Base-by-base conservation (phyloP, 306 rosid species). In the Gillenia trifoliata region DNA sequence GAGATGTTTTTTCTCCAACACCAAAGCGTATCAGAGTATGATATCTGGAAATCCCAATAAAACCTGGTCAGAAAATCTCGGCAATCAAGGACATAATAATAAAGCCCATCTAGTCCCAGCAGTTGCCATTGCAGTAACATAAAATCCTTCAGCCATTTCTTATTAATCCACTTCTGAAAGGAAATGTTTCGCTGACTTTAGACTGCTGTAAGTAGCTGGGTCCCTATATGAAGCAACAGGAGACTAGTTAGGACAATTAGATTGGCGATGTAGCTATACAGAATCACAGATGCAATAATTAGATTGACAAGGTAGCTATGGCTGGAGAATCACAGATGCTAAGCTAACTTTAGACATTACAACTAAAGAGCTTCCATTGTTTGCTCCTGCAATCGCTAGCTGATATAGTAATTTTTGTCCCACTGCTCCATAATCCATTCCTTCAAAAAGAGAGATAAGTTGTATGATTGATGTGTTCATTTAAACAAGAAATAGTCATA, bases 351-450 rank as follows among this genome's bases (percentile, higher is more conserved):
- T 88, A 15, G 98, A 92, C 98, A 92, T 92, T 62, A 92, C 90
- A 50, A 92, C 96, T 69, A 92, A 66, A 10, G 98, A 90, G 77
- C 92, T 87, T 70, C 94, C 96, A 75, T 92, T 85, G 33, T 47
- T 78, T 56, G 90, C 82, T 82, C 98, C 98, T 72, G 98, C 91
- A 66, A 92, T 84, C 22, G 98, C 86, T n/a, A n/a, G 36, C 87
- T 92, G 75, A 92, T 88, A 69, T 90, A 90, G 72, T 77, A 92
- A 74, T 82, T 84, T 77, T 88, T 90, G 75, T 87, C 98, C 96
- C 98, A 92, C 71, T 92, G 93, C 73, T 90, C 93, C 96, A 87
- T 78, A 68, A 92, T 90, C 98, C 98, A 92, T 75, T 92, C 96
- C 98, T 92, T 70, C 47, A 81, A 52, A 60, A 41, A 80, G 23